Base-by-base conservation (phyloP, 305 asterid genomes). In the Solanum hybrid region DNA sequence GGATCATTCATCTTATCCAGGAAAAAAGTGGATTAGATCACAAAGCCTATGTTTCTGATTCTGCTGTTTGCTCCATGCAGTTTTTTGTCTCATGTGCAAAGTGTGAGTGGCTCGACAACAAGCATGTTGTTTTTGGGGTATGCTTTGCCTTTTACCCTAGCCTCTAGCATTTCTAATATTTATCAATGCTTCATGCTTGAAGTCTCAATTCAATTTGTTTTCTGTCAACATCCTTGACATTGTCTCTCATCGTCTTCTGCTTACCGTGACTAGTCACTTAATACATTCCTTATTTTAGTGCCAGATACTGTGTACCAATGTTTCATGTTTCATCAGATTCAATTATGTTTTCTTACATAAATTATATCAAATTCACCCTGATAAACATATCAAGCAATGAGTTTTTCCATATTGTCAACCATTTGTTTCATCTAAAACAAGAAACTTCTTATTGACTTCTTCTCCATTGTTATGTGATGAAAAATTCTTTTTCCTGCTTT, bases 81-180 rank as follows among this genome's bases (percentile, higher is more conserved):
- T 97, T 96, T 93, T 97, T 97, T 93, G 81, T 97, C 93, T 92
- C 99, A 35, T 95, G 98, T 89, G 98, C 99, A 37, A 97, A 97
- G 94, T 96, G 98, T 34, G 99, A 96, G 91, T 97, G 99, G 99
- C 99, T 97, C 35, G 99, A 97, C 94, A 96, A 95, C 95, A 97
- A 97, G 90, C 99, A 97, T 73, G 98, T 97, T 29, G 99, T 97
- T 66, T 97, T 97, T 77, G 99, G 99, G 98, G 99, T 97, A 95
- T 34, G 97, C 90, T 75, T 36, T 37, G 7, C 69, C 6, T 64
- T 90, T 87, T 31, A 38, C 42, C 1, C 34, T 51, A 51, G 31
- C 82, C 89, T 51, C 32, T 75, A 37, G 26, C 51, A 86, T 90
- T 81, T 34, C 64, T 66, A 71, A 1, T 24, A 46, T 89, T 37